A percentile compares a stretch with the other conserved stretches of the same genome.
Conservation (phyloP, 2,329 filamentous ascomycete genomes). For the Conoideocrella luteorostrata region DNA sequence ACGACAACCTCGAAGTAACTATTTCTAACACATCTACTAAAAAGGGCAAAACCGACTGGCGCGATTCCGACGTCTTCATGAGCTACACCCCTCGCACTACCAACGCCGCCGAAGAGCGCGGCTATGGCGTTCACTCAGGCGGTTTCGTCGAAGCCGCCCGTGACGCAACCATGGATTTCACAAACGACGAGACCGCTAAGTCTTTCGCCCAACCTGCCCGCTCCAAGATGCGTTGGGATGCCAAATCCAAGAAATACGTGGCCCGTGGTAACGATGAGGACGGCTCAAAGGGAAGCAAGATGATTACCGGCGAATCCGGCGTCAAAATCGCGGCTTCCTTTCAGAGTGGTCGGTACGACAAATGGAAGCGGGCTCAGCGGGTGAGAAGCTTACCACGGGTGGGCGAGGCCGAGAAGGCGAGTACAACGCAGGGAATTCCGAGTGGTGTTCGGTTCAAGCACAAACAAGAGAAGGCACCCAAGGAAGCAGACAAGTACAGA, state of each 20-base stretch:
- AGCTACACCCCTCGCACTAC: conserved; percentile 78
- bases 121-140: conserved; percentile 86
- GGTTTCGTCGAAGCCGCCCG: conserved; percentile 84
- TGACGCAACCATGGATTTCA: conserved; percentile 84
- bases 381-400: conserved; percentile 71
- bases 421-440: conserved; percentile 17
- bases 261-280: conserved; percentile 89
- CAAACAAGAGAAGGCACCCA: conserved; percentile 80
- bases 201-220: conserved; percentile 72
- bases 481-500: conserved; percentile 85
- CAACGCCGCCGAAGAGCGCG: conserved; percentile 81
- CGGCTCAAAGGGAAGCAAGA: conserved; percentile 63
- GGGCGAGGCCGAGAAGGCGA: conserved; percentile 67
- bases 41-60: conserved; percentile 58
- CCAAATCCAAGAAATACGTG: conserved; percentile 94
- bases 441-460: conserved; percentile 64
- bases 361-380: conserved; percentile 83
- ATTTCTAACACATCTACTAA: conserved; percentile 51
- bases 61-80: conserved; percentile 92
- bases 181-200: conserved; percentile 77
- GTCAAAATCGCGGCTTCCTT: conserved; percentile 95
- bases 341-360: conserved; percentile 87
- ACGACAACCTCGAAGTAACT: conserved; percentile 65
- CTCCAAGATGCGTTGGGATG: conserved; percentile 86
- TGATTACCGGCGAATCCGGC: conserved; percentile 84